Percentiles rank a stretch among this genome's conserved stretches.
Conservation (phyloP, 1,284 basidiomycete species). For the Coniferiporia sulphurascens region DNA sequence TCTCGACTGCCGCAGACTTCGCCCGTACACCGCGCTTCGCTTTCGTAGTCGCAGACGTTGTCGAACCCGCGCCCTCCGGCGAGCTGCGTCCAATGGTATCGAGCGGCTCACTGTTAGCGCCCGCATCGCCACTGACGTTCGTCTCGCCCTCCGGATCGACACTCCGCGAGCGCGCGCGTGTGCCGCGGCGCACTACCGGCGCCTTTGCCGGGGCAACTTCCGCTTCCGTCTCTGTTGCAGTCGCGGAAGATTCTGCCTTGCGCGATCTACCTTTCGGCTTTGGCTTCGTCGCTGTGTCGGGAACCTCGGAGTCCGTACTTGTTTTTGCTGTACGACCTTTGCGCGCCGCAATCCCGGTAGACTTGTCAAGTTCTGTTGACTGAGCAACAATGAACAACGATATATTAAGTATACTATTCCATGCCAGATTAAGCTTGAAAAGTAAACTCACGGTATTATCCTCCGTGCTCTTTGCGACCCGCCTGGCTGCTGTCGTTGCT, state of each 20-base stretch:
- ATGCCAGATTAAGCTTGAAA: neutral
- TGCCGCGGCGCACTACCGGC: constrained; percentile 5
- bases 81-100: constrained; percentile 18
- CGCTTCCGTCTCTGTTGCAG: neutral
- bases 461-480: neutral
- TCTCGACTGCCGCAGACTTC: constrained; percentile 3
- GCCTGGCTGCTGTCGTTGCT: neutral
- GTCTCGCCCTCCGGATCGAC: constrained; percentile 15
- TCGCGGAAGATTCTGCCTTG: neutral
- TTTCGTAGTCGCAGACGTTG: constrained; percentile 9
- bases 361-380: neutral
- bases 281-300: neutral
- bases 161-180: constrained; percentile 14
- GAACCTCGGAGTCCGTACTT: neutral
- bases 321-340: constrained; percentile 1
- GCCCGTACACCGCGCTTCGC: constrained; percentile 10
- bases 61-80: constrained; percentile 18
- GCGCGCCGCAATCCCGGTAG: neutral
- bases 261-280: constrained; percentile 10
- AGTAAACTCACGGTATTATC: neutral
- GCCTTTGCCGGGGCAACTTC: constrained; percentile 14
- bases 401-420: neutral
- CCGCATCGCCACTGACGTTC: neutral
- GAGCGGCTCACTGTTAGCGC: constrained; percentile 11
- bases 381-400: neutral